Conservation (phyloP, 306 rosid genomes). For the Spatholobus suberectus region DNA sequence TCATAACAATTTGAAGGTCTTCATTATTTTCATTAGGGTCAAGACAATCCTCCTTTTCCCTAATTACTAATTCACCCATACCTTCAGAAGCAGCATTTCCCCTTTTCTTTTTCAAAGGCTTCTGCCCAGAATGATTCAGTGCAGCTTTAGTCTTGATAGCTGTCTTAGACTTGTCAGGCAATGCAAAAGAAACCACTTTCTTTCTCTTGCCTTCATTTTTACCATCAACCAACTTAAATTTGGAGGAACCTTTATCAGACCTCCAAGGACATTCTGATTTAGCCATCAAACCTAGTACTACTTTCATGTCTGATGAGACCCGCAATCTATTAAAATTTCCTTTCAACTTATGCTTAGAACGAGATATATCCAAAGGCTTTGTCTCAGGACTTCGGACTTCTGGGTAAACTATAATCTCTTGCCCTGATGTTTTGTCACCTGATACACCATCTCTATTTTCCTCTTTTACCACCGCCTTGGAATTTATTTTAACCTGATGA, state of each 20-base stretch:
- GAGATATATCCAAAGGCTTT: slow-evolving; percentile 36
- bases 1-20: slow-evolving; percentile 32
- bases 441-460: slow-evolving; percentile 22
- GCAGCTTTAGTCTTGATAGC: slow-evolving; percentile 52
- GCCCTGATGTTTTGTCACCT: slow-evolving; percentile 47
- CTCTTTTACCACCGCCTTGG: slow-evolving; percentile 35
- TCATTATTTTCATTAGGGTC: slow-evolving; percentile 34
- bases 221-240: slow-evolving; percentile 40
- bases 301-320: slow-evolving; percentile 44
- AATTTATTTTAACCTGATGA: slow-evolving; percentile 41
- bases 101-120: slow-evolving; percentile 48
- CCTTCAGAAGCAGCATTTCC: slow-evolving; percentile 42
- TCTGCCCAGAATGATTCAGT: slow-evolving; percentile 33
- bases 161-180: slow-evolving; percentile 41
- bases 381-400: slow-evolving; percentile 37
- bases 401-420: slow-evolving; percentile 50
- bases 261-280: slow-evolving; percentile 66
- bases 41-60: slow-evolving; percentile 42
- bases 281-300: slow-evolving; percentile 69
- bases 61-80: slow-evolving; percentile 50
- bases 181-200: slow-evolving; percentile 41
- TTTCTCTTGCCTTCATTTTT: slow-evolving; percentile 52
- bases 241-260: slow-evolving; percentile 46
- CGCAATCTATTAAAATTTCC: slow-evolving; percentile 31
- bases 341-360: slow-evolving; percentile 14